Evolutionary conservation across 2,329 filamentous ascomycete genomes (phyloP).

Genomic region (Fusarium illudens): DNA sequence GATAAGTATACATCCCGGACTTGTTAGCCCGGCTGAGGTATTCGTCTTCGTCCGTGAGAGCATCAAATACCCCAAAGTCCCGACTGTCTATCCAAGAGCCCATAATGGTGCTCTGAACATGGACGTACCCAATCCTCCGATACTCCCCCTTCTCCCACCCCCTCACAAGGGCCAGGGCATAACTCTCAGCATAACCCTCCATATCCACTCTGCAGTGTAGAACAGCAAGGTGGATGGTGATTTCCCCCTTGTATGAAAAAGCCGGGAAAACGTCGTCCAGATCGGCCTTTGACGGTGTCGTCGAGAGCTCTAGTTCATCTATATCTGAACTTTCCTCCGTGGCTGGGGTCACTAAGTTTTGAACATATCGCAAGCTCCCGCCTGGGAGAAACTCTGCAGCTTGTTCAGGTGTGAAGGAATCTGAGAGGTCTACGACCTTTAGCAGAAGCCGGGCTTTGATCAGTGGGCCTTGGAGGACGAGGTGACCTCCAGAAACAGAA

Average conservation of each 20-base stretch:
- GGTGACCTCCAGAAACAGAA: constrained; percentile 3
- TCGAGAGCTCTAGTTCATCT: background rate
- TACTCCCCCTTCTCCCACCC: constrained; percentile 21
- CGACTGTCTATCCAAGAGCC: background rate
- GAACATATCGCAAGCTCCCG: constrained; percentile 18
- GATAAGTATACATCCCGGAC: constrained; percentile 18
- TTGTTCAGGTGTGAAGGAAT: constrained; percentile 17
- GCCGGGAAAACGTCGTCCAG: constrained; percentile 12
- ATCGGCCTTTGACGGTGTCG: background rate
- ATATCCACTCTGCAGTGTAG: constrained; percentile 9
- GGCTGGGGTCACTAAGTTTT: constrained; percentile 3
- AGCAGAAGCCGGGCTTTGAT: constrained; percentile 24
- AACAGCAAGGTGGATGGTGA: constrained; percentile 18
- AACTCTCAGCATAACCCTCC: background rate
- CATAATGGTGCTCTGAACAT: constrained; percentile 1
- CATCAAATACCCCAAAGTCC: constrained; percentile 18
- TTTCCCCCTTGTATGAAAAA: background rate
- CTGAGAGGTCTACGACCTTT: constrained; percentile 16
- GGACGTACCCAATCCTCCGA: constrained; percentile 22
- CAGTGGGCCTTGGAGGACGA: constrained; percentile 23
- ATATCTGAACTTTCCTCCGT: background rate
- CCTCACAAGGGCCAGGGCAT: constrained; percentile 19
- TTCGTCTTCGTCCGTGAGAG: constrained; percentile 16
- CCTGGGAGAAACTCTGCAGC: constrained; percentile 30
- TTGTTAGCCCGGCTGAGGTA: constrained; percentile 9